Conservation (phyloP, 345 rosid species). For the Camelina neglecta region DNA sequence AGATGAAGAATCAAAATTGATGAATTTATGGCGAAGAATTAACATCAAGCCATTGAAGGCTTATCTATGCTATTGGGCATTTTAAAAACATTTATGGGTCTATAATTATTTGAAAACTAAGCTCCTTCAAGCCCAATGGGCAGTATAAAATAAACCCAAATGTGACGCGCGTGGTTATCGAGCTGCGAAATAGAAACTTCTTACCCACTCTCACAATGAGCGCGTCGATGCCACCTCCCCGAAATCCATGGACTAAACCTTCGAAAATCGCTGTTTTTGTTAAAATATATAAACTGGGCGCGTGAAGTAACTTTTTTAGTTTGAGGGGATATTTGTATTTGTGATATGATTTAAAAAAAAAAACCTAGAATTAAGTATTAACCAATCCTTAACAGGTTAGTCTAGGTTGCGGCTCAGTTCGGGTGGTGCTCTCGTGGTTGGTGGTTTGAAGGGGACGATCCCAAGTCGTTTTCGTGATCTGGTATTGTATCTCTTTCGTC, state of each 20-base stretch:
- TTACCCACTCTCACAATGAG: background rate
- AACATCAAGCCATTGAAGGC: background rate
- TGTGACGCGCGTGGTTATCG: background rate
- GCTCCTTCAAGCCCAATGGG: conserved; percentile 8
- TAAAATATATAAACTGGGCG: background rate
- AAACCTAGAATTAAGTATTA: too few species aligned
- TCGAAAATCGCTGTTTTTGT: background rate
- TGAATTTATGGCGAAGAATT: background rate
- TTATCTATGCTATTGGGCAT: background rate
- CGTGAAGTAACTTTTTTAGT: background rate
- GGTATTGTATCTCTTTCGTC: too few species aligned
- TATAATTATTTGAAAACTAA: background rate
- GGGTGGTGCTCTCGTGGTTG: too few species aligned
- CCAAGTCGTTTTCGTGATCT: too few species aligned
- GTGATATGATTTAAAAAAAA: too few species aligned
- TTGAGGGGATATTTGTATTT: background rate
- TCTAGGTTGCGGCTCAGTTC: too few species aligned
- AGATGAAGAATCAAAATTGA: background rate
- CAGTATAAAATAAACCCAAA: background rate
- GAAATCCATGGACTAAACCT: background rate
- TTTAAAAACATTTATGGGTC: background rate
- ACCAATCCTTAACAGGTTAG: too few species aligned
- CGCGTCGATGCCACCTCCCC: background rate
- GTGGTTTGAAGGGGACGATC: too few species aligned
- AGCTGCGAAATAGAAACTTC: background rate